Base-by-base conservation (phyloP, 2,329 filamentous ascomycete species). In the Didymella pomorum region DNA sequence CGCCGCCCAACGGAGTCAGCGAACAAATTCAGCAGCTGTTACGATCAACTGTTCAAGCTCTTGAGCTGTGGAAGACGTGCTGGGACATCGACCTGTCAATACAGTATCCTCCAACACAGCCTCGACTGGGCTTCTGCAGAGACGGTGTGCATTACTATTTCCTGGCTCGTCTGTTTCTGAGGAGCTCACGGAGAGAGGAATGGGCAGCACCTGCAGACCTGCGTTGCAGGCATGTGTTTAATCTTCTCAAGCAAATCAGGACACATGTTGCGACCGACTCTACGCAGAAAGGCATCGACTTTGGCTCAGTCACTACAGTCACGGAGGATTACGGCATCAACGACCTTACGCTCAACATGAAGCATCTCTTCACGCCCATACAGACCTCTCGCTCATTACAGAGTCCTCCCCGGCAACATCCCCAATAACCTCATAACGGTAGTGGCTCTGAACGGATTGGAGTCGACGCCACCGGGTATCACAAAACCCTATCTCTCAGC, bases 71-170 rank as follows among this genome's bases (percentile, higher is more conserved):
- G 84, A 92, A 92, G 76, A 80, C 80, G 18, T 84, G 83, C 60
- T 92, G 89, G 89, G 89, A 92, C 71, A 77, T 81, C 56, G 90
- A 92, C 67, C 87, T 90, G 80, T 80, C 83, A 12, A 78, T 84
- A 35, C 89, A 92, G 70, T 92, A 91, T 61, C 86, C 87, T 7
- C 84, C 79, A 6, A 80, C 79, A n/a, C 84, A 83, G 48, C 81
- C 82, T 46, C 85, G 89, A 16, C 83, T 87, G 63, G 89, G 89
- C 0, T 91, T 91, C 74, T 91, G 86, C 52, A 80, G 88, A 48
- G 89, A 92, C 66, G 89, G 84, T 1, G 84, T 91, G 14, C 88
- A 90, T 67, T 92, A 89, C 72, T 92, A 88, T 78, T 92, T 87
- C 82, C 81, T 92, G 41, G 89, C 87, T 16, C 88, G 84, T 60